Base-by-base conservation (phyloP, 2,329 filamentous ascomycete species). In the Diaporthe eres region DNA sequence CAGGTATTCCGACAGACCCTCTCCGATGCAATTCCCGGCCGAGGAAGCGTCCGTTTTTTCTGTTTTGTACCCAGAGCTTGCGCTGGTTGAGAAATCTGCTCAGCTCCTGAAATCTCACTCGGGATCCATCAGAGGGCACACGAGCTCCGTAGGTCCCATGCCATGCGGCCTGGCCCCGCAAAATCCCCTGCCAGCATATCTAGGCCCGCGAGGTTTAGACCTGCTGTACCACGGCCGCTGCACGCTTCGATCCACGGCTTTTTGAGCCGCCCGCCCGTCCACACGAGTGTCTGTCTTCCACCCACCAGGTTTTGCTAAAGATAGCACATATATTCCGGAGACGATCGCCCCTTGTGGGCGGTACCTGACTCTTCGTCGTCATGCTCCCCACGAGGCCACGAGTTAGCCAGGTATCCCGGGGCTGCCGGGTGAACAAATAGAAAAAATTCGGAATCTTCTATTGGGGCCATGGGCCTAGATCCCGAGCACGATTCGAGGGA, bases 21-120 rank as follows among this genome's bases (percentile, higher is more conserved):
- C 60, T 39, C 31, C 31, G 44, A 25, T 28, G 22, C 19, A 22
- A 51, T 25, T 53, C 65, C 65, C 65, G 65, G 63, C 44, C 47
- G 44, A 68, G 28, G 22, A 42, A n/a, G 4, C 63, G 44, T 25
- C 47, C 39, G 12, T 51, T 51, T 31, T 31, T 31, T 4, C 25
- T 31, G 4, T 39, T 22, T 31, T 37, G 2, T 53, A 34, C 47
- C 25, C 31, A 53, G 22, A n/a, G 12, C 6, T 39, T 42, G n/a
- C 22, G 31, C 47, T 17, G 47, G 31, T 42, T 39, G 22, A 53
- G 37, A 49, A 55, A 34, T 65, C n/a, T 53, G 47, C 60, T 73
- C 49, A 39, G 49, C 71, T 73, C 71, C 71, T 73, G 58, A 55
- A 73, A 73, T 73, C 47, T 73, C 71, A 73, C 47, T 13, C 37